Evolutionary conservation across 371 early-diverging fungal species (phyloP).

Genomic region (Mortierella sp.): DNA sequence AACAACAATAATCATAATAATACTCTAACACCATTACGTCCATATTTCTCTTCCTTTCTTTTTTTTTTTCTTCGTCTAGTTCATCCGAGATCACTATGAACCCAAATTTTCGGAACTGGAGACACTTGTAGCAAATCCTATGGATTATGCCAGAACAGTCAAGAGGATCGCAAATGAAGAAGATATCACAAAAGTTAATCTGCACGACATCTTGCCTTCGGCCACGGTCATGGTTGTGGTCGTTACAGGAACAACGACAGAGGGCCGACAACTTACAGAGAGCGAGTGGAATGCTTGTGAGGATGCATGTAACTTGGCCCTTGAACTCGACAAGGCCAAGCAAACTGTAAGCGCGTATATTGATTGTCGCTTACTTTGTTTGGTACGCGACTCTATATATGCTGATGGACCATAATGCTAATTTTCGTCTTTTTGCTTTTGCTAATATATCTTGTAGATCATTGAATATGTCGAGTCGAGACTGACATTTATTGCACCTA

Average conservation of each 20-base stretch:
- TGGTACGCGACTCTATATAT: background rate
- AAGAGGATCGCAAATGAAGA: slow-evolving; percentile 85
- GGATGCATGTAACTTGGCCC: slow-evolving; percentile 86
- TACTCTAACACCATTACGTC: too few species aligned
- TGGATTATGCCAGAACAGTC: slow-evolving; percentile 92
- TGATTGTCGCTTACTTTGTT: background rate
- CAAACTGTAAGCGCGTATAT: slow-evolving; percentile 60
- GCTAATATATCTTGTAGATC: slow-evolving; percentile 62
- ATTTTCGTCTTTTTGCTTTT: background rate
- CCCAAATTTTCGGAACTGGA: slow-evolving; percentile 93
- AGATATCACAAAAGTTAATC: slow-evolving; percentile 77
- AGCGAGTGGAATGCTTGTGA: slow-evolving; percentile 76
- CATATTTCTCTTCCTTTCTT: background rate
- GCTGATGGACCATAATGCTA: too few species aligned
- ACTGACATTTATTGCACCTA: slow-evolving; percentile 95
- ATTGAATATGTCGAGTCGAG: slow-evolving; percentile 92
- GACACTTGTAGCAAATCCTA: slow-evolving; percentile 84
- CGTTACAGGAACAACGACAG: slow-evolving; percentile 90
- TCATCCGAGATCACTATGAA: slow-evolving; percentile 91
- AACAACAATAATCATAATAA: too few species aligned
- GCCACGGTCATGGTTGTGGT: slow-evolving; percentile 94
- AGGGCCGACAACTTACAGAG: slow-evolving; percentile 73
- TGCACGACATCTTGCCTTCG: slow-evolving; percentile 83
- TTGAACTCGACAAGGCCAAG: slow-evolving; percentile 79
- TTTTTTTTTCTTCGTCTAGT: slow-evolving; percentile 61